Base-by-base conservation (phyloP, 192 early-diverging fungal genomes). In the Coemansia sp. region DNA sequence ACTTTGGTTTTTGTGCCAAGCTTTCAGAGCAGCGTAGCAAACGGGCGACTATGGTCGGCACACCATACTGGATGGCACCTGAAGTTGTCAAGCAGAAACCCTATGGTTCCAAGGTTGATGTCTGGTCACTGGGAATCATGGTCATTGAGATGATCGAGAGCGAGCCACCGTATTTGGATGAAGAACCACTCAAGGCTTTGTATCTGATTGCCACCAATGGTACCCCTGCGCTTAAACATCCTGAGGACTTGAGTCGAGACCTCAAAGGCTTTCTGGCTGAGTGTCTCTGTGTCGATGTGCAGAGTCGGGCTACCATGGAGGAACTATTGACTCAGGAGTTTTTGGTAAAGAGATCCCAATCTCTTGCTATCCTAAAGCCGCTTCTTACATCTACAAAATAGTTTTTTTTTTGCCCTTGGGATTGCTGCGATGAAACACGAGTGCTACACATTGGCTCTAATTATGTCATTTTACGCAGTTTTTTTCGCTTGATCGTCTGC, bases 141-240 rank as follows among this genome's bases (percentile, higher is more conserved):
- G 93, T 92, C 2, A 94, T 96, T 56, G 94, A 97, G 74, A 96
- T 97, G 95, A 88, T 97, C 60, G 95, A 97, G 76, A 90, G 91
- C 58, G 95, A 97, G 66, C 95, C 94, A 8, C 95, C 95, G 56
- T 97, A 97, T 63, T 73, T 97, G 64, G 90, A 96, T 62, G 95
- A 97, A 78, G 92, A 95, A 69, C 92, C 95, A 28, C 83, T 97
- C 65, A 90, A 92, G 78, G 95, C 95, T n/a, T 78, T 96, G 56
- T 97, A 95, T 54, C 78, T 97, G 61, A 96, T 97, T 80, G 95
- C 94, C 7, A 97, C 94, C 49, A 96, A 95, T 65, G 95, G 95
- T 58, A 97, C 94, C 6, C 95, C 95, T 6, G 90, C 90, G 52
- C 81, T 95, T 21, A 93, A 94, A 79, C 82, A 91, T 56, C 94